Percentiles rank a stretch among this genome's conserved stretches.
phyloP scores from a whole-genome alignment of 2,329 filamentous ascomycete genomes.

The Botrytis aclada region DNA sequence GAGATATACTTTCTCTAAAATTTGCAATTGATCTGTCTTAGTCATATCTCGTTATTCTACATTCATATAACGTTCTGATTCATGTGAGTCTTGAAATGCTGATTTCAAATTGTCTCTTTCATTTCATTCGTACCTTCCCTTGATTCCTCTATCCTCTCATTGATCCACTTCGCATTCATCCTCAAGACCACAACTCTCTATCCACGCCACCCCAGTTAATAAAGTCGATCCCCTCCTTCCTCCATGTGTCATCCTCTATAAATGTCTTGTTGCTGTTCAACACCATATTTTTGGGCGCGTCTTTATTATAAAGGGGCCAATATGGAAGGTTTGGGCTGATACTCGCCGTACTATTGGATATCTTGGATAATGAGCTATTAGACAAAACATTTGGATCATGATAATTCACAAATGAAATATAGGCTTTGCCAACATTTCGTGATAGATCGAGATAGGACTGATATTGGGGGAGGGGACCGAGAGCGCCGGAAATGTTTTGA shows the following conservation, averaged over 20 bases:
- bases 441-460: conserved; percentile 39
- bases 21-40: background rate
- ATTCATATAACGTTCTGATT: background rate
- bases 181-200: conserved; percentile 39
- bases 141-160: too few species aligned
- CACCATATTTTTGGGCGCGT: conserved; percentile 44
- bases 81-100: background rate
- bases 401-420: conserved; percentile 42
- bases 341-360: conserved; percentile 21
- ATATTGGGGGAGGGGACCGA: conserved; percentile 46
- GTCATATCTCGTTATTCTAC: background rate
- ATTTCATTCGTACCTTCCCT: background rate
- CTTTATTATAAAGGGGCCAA: conserved; percentile 43
- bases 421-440: conserved; percentile 30
- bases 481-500: conserved; percentile 48
- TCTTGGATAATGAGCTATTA: background rate
- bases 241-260: conserved; percentile 48
- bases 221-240: conserved; percentile 46
- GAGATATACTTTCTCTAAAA: background rate
- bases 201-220: conserved; percentile 41
- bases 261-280: conserved; percentile 44
- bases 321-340: conserved; percentile 35
- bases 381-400: conserved; percentile 43
- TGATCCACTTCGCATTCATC: background rate
- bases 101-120: background rate